Percentiles rank a stretch among this genome's conserved stretches.
Conservation (phyloP, 2,329 filamentous ascomycete genomes). For the Ophiocordyceps sinensis region DNA sequence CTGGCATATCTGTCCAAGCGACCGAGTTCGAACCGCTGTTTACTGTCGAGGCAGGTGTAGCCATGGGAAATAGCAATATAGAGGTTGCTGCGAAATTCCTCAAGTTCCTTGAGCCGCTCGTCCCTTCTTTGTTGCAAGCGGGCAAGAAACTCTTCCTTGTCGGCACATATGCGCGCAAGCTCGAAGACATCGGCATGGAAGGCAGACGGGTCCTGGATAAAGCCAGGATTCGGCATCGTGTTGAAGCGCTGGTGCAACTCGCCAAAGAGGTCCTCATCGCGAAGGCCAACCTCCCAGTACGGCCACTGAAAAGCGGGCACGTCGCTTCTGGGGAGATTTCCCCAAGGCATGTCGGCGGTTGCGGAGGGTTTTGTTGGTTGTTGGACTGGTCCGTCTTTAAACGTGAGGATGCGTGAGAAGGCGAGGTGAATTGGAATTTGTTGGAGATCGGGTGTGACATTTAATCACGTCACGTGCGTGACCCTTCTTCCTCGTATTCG, state of each 20-base stretch:
- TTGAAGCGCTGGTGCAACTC: neutral
- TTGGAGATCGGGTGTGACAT: neutral
- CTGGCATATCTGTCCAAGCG: neutral
- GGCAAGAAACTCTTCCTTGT: neutral
- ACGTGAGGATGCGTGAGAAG: too few species aligned
- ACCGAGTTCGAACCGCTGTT: neutral
- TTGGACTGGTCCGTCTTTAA: too few species aligned
- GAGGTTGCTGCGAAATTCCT: neutral
- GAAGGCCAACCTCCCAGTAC: neutral
- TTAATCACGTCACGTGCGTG: too few species aligned
- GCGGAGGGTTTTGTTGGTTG: neutral
- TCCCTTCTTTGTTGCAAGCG: neutral
- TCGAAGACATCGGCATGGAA: neutral
- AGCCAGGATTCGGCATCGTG: neutral
- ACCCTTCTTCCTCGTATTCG: too few species aligned
- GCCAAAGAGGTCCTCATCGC: neutral
- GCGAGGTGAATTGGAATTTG: neutral
- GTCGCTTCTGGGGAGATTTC: neutral
- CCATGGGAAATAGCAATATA: neutral
- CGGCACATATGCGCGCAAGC: neutral
- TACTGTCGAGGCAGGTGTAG: neutral
- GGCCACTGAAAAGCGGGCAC: neutral
- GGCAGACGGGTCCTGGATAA: neutral
- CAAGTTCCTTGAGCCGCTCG: neutral
- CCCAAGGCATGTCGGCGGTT: neutral